These are phyloP conservation scores for Syncephalastrum sp. DNA, from an alignment of 371 early-diverging fungal species.

Conservation along the genomic window DNA sequence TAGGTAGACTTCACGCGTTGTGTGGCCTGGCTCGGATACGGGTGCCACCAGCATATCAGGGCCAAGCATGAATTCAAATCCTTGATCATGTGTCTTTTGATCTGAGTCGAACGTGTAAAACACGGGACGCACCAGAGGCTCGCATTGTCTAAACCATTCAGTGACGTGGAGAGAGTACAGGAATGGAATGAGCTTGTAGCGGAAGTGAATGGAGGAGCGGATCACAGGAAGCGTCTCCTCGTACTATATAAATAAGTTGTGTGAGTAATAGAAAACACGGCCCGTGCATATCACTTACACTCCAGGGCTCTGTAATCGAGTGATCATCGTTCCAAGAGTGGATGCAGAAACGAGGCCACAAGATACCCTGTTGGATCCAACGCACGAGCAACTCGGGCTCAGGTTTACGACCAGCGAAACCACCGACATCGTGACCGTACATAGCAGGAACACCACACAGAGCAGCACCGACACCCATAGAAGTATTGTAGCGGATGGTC, in stretches of 20 bases:
- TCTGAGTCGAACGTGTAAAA: slow-evolving; percentile 57
- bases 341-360: slow-evolving; percentile 60
- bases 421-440: slow-evolving; percentile 68
- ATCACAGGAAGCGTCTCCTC: slow-evolving; percentile 48
- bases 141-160: slow-evolving; percentile 26
- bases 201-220: slow-evolving; percentile 51
- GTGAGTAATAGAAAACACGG: not conserved
- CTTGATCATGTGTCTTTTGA: slow-evolving; percentile 30
- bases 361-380: slow-evolving; percentile 68
- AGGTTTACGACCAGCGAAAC: slow-evolving; percentile 61
- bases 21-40: slow-evolving; percentile 31
- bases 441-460: slow-evolving; percentile 44
- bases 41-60: slow-evolving; percentile 52
- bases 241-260: slow-evolving; percentile 18
- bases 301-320: slow-evolving; percentile 62
- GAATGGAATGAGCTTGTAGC: slow-evolving; percentile 59
- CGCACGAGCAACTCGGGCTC: slow-evolving; percentile 57
- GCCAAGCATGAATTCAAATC: slow-evolving; percentile 61
- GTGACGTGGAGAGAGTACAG: slow-evolving; percentile 48
- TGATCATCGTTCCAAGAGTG: slow-evolving; percentile 63
- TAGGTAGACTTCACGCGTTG: slow-evolving; percentile 33
- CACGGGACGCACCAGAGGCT: slow-evolving; percentile 57
- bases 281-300: slow-evolving; percentile 25
- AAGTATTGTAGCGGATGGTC: slow-evolving; percentile 57
- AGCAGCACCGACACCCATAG: slow-evolving; percentile 58